These are phyloP conservation scores for Populus hybrid DNA, from an alignment of 441 rosid genomes.

Conservation along the genomic window DNA sequence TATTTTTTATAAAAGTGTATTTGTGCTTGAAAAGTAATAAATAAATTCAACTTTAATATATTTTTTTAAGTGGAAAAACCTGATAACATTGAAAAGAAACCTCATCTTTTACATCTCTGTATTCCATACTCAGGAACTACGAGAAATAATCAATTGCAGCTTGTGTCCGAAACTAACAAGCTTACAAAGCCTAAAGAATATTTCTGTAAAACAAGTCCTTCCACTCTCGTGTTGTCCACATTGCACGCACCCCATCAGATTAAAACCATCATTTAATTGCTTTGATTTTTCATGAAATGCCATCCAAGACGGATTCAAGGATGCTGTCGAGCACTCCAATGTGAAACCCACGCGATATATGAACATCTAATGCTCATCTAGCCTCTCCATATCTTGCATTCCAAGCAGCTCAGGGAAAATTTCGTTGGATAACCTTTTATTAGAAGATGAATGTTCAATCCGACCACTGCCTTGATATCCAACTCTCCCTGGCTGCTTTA, in stretches of 20 bases:
- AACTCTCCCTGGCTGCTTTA: conserved; percentile 58
- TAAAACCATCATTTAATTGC: no score
- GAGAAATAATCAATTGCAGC: conserved; percentile 22
- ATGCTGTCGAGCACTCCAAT: no score
- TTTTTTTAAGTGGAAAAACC: no score
- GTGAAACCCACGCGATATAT: neutral
- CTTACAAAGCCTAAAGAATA: conserved; percentile 16
- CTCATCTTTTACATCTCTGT: no score
- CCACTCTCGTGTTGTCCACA: no score
- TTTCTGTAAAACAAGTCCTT: neutral
- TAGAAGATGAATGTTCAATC: conserved; percentile 61
- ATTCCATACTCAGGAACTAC: conserved; percentile 6
- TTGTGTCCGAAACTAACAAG: conserved; percentile 19
- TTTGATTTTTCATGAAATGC: no score
- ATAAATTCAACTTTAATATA: no score
- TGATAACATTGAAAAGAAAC: no score
- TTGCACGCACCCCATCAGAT: no score
- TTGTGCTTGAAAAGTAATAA: no score
- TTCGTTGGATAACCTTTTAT: conserved; percentile 63
- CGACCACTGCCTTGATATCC: conserved; percentile 59
- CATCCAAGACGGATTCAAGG: no score
- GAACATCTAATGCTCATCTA: conserved; percentile 29
- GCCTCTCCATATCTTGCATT: conserved; percentile 44
- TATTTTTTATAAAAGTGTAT: no score
- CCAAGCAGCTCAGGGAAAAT: conserved; percentile 73